phyloP scores from a whole-genome alignment of 129 eudicot species.

The carrot (Daucus carota) region DNA sequence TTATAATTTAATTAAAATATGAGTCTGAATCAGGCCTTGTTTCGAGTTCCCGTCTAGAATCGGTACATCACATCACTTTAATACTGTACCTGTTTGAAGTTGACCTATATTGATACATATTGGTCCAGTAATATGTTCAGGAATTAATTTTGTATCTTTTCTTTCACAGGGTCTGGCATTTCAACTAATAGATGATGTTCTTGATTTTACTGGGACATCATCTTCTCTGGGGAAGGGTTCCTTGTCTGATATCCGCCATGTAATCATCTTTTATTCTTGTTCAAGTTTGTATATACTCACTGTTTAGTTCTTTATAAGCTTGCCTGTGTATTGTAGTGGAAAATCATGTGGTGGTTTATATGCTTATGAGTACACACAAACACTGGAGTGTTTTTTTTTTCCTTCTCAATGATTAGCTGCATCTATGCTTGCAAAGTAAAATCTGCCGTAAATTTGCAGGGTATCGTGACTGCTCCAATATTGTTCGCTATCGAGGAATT shows the following conservation, averaged over 20 bases:
- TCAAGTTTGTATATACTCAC: background rate
- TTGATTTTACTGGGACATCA: conserved; percentile 93
- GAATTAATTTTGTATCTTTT: conserved; percentile 5
- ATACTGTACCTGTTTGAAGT: background rate
- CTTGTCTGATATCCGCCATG: conserved; percentile 94
- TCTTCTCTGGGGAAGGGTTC: conserved; percentile 90
- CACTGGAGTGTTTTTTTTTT: background rate
- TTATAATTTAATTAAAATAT: background rate
- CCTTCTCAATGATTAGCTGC: background rate
- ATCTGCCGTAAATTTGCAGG: conserved; percentile 37
- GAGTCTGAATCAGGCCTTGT: background rate
- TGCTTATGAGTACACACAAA: background rate
- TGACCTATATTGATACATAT: background rate
- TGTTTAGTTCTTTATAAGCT: background rate
- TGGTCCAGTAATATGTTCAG: background rate
- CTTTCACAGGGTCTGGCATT: conserved; percentile 76
- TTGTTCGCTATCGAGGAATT: conserved; percentile 92
- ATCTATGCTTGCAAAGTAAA: conserved; percentile 5
- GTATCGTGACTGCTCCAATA: conserved; percentile 84
- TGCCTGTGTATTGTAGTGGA: background rate
- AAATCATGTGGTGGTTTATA: background rate
- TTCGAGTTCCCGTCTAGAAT: background rate
- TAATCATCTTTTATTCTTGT: conserved; percentile 20
- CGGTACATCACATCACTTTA: background rate
- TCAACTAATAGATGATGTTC: conserved; percentile 85